phyloP scores from a whole-genome alignment of 371 early-diverging fungal genomes.

The Zychaea mexicana region DNA sequence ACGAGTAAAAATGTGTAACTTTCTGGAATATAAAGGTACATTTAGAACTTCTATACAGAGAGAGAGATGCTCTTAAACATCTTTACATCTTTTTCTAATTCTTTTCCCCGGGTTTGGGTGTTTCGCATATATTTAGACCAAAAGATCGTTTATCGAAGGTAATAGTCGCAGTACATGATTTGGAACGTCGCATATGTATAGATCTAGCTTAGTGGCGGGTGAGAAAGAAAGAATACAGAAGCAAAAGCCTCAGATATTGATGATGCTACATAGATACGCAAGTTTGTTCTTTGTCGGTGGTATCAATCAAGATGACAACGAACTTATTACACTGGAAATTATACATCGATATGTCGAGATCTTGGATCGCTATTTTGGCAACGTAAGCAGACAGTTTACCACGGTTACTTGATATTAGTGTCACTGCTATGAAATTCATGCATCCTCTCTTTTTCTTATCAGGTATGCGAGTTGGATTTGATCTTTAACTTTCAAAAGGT shows the following conservation, averaged over 20 bases:
- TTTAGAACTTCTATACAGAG: background rate
- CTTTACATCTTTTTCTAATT: background rate
- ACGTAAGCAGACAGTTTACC: conserved; percentile 60
- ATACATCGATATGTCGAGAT: conserved; percentile 98
- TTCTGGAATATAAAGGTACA: conserved; percentile 93
- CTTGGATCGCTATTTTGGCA: conserved; percentile 96
- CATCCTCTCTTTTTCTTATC: conserved; percentile 4
- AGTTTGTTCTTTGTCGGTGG: conserved; percentile 96
- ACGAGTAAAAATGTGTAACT: conserved; percentile 96
- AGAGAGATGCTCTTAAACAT: background rate
- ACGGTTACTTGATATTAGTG: too few species aligned
- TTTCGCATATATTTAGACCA: conserved; percentile 69
- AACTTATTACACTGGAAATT: conserved; percentile 90
- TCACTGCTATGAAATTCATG: too few species aligned
- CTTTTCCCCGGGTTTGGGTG: too few species aligned
- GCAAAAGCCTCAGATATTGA: background rate
- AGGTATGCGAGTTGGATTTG: conserved; percentile 89
- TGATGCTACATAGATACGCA: conserved; percentile 76
- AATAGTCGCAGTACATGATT: background rate
- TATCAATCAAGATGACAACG: conserved; percentile 90
- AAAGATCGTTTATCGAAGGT: conserved; percentile 88
- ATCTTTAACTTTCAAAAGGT: conserved; percentile 89
- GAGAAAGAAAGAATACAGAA: too few species aligned
- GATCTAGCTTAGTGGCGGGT: too few species aligned
- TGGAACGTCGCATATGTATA: too few species aligned